phyloP scores from a whole-genome alignment of 495 filamentous ascomycete genomes.

The Rostrohypoxylon terebratum region DNA sequence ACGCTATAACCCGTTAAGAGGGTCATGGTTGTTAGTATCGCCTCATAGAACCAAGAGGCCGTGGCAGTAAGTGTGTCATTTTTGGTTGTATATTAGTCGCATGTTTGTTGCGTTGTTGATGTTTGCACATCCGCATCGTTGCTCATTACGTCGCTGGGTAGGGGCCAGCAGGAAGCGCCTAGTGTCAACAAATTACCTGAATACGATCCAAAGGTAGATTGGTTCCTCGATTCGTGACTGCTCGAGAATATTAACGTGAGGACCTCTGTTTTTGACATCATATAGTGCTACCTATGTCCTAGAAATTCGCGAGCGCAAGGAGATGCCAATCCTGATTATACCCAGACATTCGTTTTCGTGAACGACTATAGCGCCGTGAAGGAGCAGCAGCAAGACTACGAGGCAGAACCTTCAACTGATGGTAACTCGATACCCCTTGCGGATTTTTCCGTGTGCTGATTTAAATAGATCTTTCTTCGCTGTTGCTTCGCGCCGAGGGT shows the following conservation, averaged over 20 bases:
- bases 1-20: slow-evolving; percentile 90
- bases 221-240: not conserved
- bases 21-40: slow-evolving; percentile 91
- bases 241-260: not conserved
- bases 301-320: slow-evolving; percentile 93
- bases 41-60: slow-evolving; percentile 96
- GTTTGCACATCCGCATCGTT: slow-evolving; percentile 6
- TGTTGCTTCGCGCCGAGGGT: slow-evolving; percentile 83
- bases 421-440: slow-evolving; percentile 35
- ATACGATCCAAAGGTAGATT: slow-evolving; percentile 78
- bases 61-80: slow-evolving; percentile 87
- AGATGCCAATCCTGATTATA: slow-evolving; percentile 86
- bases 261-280: slow-evolving; percentile 22
- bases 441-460: slow-evolving; percentile 12
- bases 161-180: slow-evolving; percentile 89
- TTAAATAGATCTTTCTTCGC: slow-evolving; percentile 71
- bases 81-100: too few species aligned
- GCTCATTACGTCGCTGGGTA: slow-evolving; percentile 51
- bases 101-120: not conserved
- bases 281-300: slow-evolving; percentile 92
- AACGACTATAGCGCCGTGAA: slow-evolving; percentile 99
- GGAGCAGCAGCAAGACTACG: slow-evolving; percentile 78
- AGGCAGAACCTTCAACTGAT: slow-evolving; percentile 48
- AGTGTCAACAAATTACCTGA: slow-evolving; percentile 79
- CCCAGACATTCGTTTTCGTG: slow-evolving; percentile 90